Conservation (phyloP, 352 stramenopile species). For the Globisporangium paroecandrum region DNA sequence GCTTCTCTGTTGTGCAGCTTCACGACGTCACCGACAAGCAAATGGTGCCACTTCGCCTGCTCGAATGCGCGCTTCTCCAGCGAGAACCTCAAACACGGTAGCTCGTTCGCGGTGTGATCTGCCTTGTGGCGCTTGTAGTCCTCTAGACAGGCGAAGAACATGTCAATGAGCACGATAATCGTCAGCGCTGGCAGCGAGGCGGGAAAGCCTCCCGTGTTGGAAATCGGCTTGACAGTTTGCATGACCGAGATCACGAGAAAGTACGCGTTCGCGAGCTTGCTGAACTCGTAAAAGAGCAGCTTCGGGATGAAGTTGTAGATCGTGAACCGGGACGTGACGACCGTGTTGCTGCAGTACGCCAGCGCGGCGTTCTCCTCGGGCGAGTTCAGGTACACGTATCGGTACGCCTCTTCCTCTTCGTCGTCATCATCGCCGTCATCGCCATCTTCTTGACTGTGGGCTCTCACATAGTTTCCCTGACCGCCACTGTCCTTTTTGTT, state of each 20-base stretch:
- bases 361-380: constrained; percentile 50
- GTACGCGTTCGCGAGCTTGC: constrained; percentile 92
- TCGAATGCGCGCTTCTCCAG: constrained; percentile 43
- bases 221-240: constrained; percentile 90
- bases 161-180: constrained; percentile 92
- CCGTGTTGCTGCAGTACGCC: constrained; percentile 68
- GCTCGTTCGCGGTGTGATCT: constrained; percentile 83
- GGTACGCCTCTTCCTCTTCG: constrained; percentile 46
- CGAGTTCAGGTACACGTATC: constrained; percentile 73
- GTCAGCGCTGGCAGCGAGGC: constrained; percentile 88
- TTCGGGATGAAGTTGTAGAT: constrained; percentile 90
- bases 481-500: not conserved
- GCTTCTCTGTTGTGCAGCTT: constrained; percentile 86
- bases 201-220: constrained; percentile 89
- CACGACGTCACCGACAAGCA: constrained; percentile 89
- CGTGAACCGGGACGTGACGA: constrained; percentile 91
- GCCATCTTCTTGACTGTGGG: not conserved
- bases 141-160: constrained; percentile 89
- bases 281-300: constrained; percentile 89
- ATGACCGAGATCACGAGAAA: constrained; percentile 92
- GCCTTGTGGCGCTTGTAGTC: constrained; percentile 89
- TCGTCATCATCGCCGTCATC: constrained; percentile 9
- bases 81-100: constrained; percentile 54
- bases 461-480: not conserved
- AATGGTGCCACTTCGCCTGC: constrained; percentile 59